Evolutionary conservation across 139 green algal species (phyloP).

Genomic region (Haematococcus lacustris): DNA sequence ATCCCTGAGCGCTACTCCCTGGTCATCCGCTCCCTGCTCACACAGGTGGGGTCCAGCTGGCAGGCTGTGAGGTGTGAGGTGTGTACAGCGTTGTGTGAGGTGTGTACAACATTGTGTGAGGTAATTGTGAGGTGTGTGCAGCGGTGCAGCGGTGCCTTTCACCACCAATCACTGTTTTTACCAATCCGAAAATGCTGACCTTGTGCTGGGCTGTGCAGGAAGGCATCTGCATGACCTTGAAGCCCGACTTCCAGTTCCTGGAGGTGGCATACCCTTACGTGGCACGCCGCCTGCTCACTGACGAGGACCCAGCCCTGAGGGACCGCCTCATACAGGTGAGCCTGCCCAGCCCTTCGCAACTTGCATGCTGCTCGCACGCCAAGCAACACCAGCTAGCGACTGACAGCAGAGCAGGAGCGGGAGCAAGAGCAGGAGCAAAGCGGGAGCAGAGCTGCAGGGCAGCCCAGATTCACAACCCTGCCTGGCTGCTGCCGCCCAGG

Average conservation of each 20-base stretch:
- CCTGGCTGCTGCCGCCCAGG: constrained; percentile 35
- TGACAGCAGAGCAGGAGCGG: not conserved
- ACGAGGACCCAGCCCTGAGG: constrained; percentile 87
- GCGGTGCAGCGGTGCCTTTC: too few species aligned
- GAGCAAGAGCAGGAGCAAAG: not conserved
- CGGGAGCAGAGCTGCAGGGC: not conserved
- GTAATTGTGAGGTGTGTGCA: too few species aligned
- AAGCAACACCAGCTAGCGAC: not conserved
- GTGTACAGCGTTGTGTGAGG: too few species aligned
- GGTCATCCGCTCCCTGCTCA: constrained; percentile 89
- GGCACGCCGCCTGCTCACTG: constrained; percentile 86
- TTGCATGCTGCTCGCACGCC: too few species aligned
- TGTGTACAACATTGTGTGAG: too few species aligned
- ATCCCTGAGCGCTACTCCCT: constrained; percentile 97
- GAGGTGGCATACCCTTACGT: constrained; percentile 86
- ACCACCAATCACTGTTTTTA: too few species aligned
- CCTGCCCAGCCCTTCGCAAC: too few species aligned
- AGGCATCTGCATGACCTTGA: constrained; percentile 96
- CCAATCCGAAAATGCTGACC: too few species aligned
- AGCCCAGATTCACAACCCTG: not conserved
- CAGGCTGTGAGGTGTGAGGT: too few species aligned
- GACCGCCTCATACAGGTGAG: constrained; percentile 83
- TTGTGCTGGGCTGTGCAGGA: constrained; percentile 48
- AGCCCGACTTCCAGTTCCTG: constrained; percentile 96
- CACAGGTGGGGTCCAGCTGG: constrained; percentile 40